Evolutionary conservation across 805 yeast genomes (phyloP).

Genomic region (Metschnikowia amazonensis): DNA sequence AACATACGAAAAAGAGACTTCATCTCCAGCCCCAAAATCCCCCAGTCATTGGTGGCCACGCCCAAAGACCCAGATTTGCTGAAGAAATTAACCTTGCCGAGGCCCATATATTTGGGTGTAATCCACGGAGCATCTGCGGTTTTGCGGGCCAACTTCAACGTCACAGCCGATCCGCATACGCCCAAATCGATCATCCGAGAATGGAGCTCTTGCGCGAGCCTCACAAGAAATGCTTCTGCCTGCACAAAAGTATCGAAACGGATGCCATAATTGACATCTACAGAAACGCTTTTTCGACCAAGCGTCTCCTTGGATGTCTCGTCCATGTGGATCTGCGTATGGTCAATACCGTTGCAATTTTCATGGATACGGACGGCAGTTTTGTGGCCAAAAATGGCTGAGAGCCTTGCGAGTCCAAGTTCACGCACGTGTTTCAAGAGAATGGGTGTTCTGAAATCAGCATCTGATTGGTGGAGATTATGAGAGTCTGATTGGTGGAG

Average conservation of each 20-base stretch:
- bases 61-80: slow-evolving; percentile 61
- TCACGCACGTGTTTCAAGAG: background rate
- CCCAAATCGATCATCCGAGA: slow-evolving; percentile 46
- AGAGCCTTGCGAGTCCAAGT: slow-evolving; percentile 24
- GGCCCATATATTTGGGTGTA: slow-evolving; percentile 78
- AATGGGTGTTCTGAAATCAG: background rate
- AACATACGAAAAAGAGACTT: slow-evolving; percentile 53
- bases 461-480: no score
- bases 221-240: slow-evolving; percentile 58
- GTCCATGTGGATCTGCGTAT: slow-evolving; percentile 53
- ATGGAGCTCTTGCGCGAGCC: slow-evolving; percentile 57
- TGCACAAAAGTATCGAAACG: slow-evolving; percentile 61
- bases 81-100: slow-evolving; percentile 71
- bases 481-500: no score
- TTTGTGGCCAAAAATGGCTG: slow-evolving; percentile 59
- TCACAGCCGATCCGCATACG: slow-evolving; percentile 52
- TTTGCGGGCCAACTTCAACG: slow-evolving; percentile 63
- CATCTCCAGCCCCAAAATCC: slow-evolving; percentile 57
- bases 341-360: slow-evolving; percentile 66
- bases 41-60: slow-evolving; percentile 54
- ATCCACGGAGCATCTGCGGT: slow-evolving; percentile 65
- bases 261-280: slow-evolving; percentile 90
- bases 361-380: slow-evolving; percentile 62
- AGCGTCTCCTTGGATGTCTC: slow-evolving; percentile 42
- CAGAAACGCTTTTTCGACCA: slow-evolving; percentile 72